Base-by-base conservation (phyloP, 108 stramenopile genomes). In the Seminavis robusta region DNA sequence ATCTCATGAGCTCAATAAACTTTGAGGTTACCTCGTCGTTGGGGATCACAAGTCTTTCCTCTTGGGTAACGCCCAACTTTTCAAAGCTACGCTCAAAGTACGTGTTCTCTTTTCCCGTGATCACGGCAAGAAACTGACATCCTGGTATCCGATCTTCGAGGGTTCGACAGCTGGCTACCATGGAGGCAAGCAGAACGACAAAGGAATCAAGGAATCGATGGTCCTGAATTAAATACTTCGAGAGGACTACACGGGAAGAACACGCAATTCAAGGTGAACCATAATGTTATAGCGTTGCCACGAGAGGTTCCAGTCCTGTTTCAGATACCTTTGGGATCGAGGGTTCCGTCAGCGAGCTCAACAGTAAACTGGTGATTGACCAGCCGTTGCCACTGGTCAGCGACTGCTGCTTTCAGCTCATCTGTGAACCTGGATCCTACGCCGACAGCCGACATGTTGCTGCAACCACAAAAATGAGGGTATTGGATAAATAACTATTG, bases 121-220 rank as follows among this genome's bases (percentile, higher is more conserved):
- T 77, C 9, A 80, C n/a, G 9, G 65, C 81, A 15, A 80, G 26
- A 51, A 86, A 86, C 28, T 83, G 79, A 50, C 79, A 80, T 13
- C 74, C 81, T 0, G 73, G 76, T 33, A 86, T 82, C 1, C 85
- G 64, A 71, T 86, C 85, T 16, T 60, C 43, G 1, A 86, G 64
- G 27, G 42, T 51, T 43, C 62, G 62, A 31, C 73, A 73, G 15
- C 74, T 65, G 0, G 78, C 67, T n/a, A 86, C 59, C 27, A 74
- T 72, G 33, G 62, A 59, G 13, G 76, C 57, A 11, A 86, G 64
- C 0, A 86, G 60, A 13, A 77, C 38, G 1, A 77, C 67, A 54
- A 86, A 86, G 6, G 74, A 68, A 56, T 86, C 81, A 21, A 86
- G 58, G 48, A 86, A 86, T 13, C 81, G 56, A 65, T 74, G 67